Evolutionary conservation across 2,329 filamentous ascomycete species (phyloP).

Genomic region (Cryphonectria japonica): DNA sequence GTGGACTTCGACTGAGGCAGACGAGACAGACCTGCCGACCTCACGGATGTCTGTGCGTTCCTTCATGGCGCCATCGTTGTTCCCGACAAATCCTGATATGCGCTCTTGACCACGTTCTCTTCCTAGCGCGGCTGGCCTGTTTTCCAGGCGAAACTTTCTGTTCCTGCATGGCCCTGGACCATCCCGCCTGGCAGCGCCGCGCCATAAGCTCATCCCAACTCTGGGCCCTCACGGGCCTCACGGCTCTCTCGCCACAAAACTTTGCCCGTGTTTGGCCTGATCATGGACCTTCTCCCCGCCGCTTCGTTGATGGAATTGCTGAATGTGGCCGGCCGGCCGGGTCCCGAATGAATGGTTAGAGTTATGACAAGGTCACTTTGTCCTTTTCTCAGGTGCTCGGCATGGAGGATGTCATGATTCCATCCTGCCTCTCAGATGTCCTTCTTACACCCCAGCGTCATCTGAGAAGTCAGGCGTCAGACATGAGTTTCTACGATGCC

Average conservation of each 20-base stretch:
- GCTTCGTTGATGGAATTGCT: not conserved
- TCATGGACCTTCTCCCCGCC: not conserved
- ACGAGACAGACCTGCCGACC: no score
- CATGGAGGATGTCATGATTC: not conserved
- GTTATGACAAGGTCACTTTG: not conserved
- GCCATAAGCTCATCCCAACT: not conserved
- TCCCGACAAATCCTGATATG: not conserved
- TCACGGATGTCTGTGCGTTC: not conserved
- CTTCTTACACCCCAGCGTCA: not conserved
- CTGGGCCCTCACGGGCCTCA: not conserved
- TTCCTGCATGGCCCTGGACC: not conserved
- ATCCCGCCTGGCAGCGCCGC: not conserved
- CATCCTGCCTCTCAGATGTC: not conserved
- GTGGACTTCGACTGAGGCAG: no score
- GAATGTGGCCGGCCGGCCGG: not conserved
- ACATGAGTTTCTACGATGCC: not conserved
- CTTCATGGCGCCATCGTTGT: not conserved
- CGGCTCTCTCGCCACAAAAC: not conserved
- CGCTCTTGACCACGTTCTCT: no score
- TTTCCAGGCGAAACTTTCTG: not conserved
- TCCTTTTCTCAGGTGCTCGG: not conserved
- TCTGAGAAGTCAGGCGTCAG: not conserved
- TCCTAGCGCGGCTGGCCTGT: not conserved
- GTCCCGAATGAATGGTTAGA: not conserved
- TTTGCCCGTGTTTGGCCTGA: conserved; percentile 6